These are phyloP conservation scores for Escovopsis sp. DNA, from an alignment of 2,329 filamentous ascomycete genomes.

Conservation along the genomic window DNA sequence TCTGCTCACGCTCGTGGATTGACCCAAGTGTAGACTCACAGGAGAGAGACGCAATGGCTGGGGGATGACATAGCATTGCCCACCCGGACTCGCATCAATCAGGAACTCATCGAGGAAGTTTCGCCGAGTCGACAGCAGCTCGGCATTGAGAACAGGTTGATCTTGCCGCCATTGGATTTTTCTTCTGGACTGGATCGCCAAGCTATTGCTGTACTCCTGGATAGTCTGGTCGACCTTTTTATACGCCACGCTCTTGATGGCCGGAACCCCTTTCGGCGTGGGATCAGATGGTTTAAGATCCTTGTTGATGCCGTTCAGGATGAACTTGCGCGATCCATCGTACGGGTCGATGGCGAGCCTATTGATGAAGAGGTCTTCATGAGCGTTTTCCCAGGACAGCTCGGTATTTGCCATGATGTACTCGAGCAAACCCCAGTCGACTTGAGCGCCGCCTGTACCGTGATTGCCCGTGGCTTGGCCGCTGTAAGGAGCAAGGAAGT, in stretches of 20 bases:
- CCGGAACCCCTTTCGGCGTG: conserved; percentile 42
- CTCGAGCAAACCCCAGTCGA: conserved; percentile 50
- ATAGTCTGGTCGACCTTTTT: conserved; percentile 41
- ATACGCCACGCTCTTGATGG: conserved; percentile 30
- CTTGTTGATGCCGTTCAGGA: conserved; percentile 35
- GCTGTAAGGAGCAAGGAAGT: conserved; percentile 58
- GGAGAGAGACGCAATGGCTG: conserved; percentile 64
- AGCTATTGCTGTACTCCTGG: conserved; percentile 68
- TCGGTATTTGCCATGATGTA: conserved; percentile 18
- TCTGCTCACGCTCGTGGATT: neutral
- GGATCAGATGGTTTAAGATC: conserved; percentile 49
- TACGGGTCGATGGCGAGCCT: conserved; percentile 43
- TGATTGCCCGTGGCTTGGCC: conserved; percentile 10
- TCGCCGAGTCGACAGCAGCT: conserved; percentile 60
- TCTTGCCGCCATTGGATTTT: conserved; percentile 40
- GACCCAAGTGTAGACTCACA: conserved; percentile 32
- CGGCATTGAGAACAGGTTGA: conserved; percentile 71
- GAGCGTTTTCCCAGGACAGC: conserved; percentile 26
- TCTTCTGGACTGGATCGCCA: conserved; percentile 47
- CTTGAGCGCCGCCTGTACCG: conserved; percentile 11
- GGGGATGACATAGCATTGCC: conserved; percentile 53
- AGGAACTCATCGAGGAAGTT: conserved; percentile 65
- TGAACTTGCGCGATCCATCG: conserved; percentile 50
- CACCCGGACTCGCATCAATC: conserved; percentile 30
- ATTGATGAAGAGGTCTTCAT: conserved; percentile 34